Conservation (phyloP, 352 stramenopile genomes). For the Aphanomyces invadans region DNA sequence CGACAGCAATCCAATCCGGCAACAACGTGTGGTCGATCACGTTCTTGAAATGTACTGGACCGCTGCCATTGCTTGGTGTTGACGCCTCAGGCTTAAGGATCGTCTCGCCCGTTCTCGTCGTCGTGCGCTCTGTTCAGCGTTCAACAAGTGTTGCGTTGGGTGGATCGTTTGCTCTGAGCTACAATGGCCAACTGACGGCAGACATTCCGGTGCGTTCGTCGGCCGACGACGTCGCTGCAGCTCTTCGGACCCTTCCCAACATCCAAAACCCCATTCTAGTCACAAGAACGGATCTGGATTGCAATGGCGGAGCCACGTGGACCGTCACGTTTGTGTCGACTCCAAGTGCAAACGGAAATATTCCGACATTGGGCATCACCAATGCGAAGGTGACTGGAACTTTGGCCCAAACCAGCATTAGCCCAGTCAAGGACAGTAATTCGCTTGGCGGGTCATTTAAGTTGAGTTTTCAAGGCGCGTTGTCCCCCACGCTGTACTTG, state of each 20-base stretch:
- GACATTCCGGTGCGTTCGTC: not conserved
- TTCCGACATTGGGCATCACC: constrained; percentile 5
- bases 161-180: constrained; percentile 13
- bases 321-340: constrained; percentile 18
- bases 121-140: not conserved
- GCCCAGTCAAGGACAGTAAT: constrained; percentile 8
- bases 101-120: not conserved
- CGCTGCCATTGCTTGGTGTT: not conserved
- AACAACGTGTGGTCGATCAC: constrained; percentile 3
- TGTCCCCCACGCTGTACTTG: constrained; percentile 1
- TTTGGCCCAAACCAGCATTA: not conserved
- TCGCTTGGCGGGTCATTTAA: constrained; percentile 9
- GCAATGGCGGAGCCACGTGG: constrained; percentile 12
- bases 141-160: not conserved
- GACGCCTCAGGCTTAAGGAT: not conserved
- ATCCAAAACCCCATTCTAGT: constrained; percentile 21
- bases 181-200: constrained; percentile 13
- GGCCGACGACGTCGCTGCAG: not conserved
- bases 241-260: constrained; percentile 2
- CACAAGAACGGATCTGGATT: not conserved
- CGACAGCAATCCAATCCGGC: not conserved
- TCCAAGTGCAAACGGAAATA: constrained; percentile 15
- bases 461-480: constrained; percentile 12
- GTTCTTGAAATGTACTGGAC: constrained; percentile 10
- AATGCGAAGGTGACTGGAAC: not conserved